phyloP scores from a whole-genome alignment of 441 rosid species.

The Populus trichocarpa region DNA sequence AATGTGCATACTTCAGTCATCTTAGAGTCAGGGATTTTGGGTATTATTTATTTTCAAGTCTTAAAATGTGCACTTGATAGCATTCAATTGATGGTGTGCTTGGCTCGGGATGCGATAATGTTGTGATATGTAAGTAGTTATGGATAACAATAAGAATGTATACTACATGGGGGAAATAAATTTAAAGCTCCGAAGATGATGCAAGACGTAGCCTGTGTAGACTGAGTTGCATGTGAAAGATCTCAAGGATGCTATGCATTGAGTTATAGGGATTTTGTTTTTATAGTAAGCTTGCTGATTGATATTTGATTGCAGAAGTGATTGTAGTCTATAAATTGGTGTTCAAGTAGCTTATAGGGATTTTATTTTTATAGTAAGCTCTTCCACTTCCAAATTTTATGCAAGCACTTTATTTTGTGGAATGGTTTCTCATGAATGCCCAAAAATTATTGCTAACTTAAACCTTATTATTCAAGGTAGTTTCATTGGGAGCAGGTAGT shows the following conservation, averaged over 20 bases:
- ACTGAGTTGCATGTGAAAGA: background rate
- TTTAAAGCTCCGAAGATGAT: no score
- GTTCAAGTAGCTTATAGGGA: background rate
- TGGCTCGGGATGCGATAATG: background rate
- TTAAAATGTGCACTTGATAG: no score
- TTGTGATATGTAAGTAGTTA: background rate
- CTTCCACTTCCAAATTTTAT: background rate
- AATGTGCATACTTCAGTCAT: background rate
- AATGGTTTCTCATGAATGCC: background rate
- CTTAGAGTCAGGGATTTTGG: background rate
- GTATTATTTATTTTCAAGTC: no score
- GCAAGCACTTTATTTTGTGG: background rate
- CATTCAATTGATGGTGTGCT: background rate
- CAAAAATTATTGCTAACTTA: background rate
- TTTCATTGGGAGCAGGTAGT: no score
- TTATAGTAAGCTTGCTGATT: background rate
- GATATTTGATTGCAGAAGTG: background rate
- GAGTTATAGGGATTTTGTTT: no score
- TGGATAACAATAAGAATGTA: no score
- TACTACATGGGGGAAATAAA: background rate
- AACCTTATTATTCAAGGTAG: background rate
- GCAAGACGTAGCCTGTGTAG: background rate
- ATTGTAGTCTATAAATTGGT: background rate
- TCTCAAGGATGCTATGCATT: no score
- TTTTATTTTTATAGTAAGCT: background rate